phyloP scores from a whole-genome alignment of 177 flowering plant species.

The Vitis hybrid region DNA sequence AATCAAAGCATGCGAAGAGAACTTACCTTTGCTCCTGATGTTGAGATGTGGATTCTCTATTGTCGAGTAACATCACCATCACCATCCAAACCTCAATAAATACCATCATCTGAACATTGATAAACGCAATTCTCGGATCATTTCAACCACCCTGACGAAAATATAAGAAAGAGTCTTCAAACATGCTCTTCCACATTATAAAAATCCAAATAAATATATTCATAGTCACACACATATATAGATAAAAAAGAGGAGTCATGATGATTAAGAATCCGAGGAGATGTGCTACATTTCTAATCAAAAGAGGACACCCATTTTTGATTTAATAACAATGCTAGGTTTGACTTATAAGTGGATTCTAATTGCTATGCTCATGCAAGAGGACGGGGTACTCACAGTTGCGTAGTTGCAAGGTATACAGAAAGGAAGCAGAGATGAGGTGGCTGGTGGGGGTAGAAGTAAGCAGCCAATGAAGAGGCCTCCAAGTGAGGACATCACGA shows the following conservation, averaged over 20 bases:
- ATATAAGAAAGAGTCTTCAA: too few species aligned
- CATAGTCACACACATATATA: too few species aligned
- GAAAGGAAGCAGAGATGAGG: background rate
- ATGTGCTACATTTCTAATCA: background rate
- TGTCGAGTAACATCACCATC: constrained; percentile 2
- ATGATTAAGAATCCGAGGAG: background rate
- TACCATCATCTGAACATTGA: too few species aligned
- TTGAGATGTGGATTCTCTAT: constrained; percentile 1
- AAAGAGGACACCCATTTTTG: background rate
- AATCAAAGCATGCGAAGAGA: background rate
- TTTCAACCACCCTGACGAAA: too few species aligned
- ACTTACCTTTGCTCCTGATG: constrained; percentile 1
- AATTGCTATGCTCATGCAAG: too few species aligned
- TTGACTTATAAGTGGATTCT: too few species aligned
- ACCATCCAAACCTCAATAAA: background rate
- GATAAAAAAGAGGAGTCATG: too few species aligned
- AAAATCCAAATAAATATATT: too few species aligned
- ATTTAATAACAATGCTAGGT: background rate
- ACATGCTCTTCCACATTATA: too few species aligned
- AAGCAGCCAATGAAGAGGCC: background rate
- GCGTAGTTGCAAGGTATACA: too few species aligned
- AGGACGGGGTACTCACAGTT: too few species aligned
- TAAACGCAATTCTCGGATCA: too few species aligned
- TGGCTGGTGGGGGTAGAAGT: constrained; percentile 1
- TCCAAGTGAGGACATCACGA: constrained; percentile 3